Conservation (phyloP, 305 asterid species). For the Fraxinus albicans region DNA sequence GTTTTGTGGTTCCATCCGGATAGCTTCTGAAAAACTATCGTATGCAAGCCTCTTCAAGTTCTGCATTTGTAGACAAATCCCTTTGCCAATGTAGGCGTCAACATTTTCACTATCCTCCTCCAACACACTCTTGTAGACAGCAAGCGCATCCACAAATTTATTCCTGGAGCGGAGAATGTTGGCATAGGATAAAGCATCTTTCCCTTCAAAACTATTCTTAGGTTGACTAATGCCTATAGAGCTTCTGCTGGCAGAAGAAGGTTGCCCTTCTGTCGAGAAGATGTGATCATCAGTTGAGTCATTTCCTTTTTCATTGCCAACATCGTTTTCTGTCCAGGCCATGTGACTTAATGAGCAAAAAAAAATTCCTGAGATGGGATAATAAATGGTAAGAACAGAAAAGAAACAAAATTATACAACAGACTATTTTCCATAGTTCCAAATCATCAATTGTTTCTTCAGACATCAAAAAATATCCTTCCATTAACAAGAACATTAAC, state of each 20-base stretch:
- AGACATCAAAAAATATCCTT: not conserved
- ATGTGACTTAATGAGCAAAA: constrained; percentile 34
- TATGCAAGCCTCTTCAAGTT: constrained; percentile 77
- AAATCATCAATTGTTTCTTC: not conserved
- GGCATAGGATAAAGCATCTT: constrained; percentile 81
- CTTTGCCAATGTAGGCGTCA: constrained; percentile 93
- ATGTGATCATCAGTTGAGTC: constrained; percentile 42
- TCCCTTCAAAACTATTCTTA: constrained; percentile 51
- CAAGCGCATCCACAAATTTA: constrained; percentile 83
- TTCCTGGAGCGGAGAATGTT: constrained; percentile 90
- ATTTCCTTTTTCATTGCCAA: constrained; percentile 43
- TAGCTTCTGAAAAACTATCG: constrained; percentile 87
- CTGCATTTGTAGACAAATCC: constrained; percentile 95
- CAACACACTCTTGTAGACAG: constrained; percentile 68
- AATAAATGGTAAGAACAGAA: constrained; percentile 22
- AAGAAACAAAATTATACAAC: not conserved
- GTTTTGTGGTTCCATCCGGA: constrained; percentile 76
- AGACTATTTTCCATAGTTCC: constrained; percentile 9
- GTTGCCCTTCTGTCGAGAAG: constrained; percentile 43
- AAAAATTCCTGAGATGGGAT: constrained; percentile 35
- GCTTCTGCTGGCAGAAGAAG: constrained; percentile 43
- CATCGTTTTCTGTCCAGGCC: constrained; percentile 59
- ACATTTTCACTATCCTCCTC: constrained; percentile 68
- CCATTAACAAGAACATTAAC: not conserved
- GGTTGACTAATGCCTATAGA: constrained; percentile 28